Base-by-base conservation (phyloP, 148 eudicot species). In the Chenopodium suecicum region DNA sequence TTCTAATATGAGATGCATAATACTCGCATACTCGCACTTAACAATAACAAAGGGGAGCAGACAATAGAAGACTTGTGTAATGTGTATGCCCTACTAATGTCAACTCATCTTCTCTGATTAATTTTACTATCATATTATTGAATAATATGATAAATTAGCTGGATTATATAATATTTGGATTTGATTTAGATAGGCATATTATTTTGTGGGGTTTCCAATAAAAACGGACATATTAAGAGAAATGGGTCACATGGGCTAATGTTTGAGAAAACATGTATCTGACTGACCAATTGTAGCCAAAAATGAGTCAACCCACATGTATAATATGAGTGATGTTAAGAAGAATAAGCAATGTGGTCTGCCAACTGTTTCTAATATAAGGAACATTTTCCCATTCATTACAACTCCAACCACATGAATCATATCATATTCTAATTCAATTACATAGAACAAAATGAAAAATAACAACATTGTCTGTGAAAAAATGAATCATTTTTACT, bases 271-370 rank as follows among this genome's bases (percentile, higher is more conserved):
- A 44, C 72, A 78, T 67, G 81, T 31, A 52, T 79, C 81, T 68
- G 83, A 50, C 81, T 68, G 83, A 50, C 23, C 25, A 10, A 2
- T 1, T 72, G 54, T 72, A 72, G 54, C 75, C 75, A 72, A 72
- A n/a, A 75, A 9, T 75, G 75, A 82, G 79, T 82, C 84, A 77
- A 62, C 70, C 60, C 84, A 82, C 84, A 82, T 82, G 84, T 68
- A 58, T 16, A 46, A 56, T 31, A 58, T 60, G 77, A 76, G 71
- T 56, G 76, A 76, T 58, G 76, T 71, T 56, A 47, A 52, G 47
- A 54, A 22, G 29, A 62, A 29, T 79, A 70, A 37, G 29, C 65
- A 31, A 70, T 58, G 2, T 75, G 86, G 86, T 84, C 86, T 84
- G 83, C 0, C 27, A 75, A 80, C 11, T 84, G 86, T 76, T 84